Base-by-base conservation (phyloP, 352 stramenopile genomes). In the Pythium phragmitis region DNA sequence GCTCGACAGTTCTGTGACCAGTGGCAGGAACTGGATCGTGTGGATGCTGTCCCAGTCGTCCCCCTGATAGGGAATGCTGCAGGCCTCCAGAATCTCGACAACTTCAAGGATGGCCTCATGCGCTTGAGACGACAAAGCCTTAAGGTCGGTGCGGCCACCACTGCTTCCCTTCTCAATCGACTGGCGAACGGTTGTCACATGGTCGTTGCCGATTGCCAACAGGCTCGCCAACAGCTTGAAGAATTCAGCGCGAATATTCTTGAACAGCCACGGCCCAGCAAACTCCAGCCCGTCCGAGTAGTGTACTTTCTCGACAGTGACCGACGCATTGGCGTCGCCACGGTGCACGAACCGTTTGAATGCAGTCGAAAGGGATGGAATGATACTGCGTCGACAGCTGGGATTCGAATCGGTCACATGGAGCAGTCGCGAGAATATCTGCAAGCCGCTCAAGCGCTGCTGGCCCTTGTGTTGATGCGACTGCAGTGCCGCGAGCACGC, bases 231-330 rank as follows among this genome's bases (percentile, higher is more conserved):
- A 41, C n/a, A 96, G 59, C 0, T 68, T 49, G 37, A 92, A 96
- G 65, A 92, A 91, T 52, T 91, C 77, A 9, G 62, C 64, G 6
- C 73, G 59, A 65, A 94, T 92, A 11, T 53, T 57, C 33, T 77
- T 48, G 9, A 69, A 68, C 23, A 87, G 58, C 11, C 62, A 66
- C 36, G 65, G 57, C 7, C 87, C 87, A 37, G 82, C 77, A 52
- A 93, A 84, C 50, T 93, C 87, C 5, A 96, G 68, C 60, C 85
- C 68, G 33, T 79, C 70, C 1, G 91, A 74, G 60, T 89, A 93
- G 49, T 96, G 87, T 1, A 92, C 77, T 71, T 94, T 96, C 23
- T 80, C 64, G 11, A 70, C 72, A 4, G 67, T 64, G n/a, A 61
- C 14, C 19, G 56, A 37, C 0, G 45, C 34, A 2, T 62, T 48